Evolutionary conservation across 768 basidiomycete species (phyloP), one percentile per base, ranked within the genome.

Genomic region (Cantharellus cinnabarinus): DNA sequence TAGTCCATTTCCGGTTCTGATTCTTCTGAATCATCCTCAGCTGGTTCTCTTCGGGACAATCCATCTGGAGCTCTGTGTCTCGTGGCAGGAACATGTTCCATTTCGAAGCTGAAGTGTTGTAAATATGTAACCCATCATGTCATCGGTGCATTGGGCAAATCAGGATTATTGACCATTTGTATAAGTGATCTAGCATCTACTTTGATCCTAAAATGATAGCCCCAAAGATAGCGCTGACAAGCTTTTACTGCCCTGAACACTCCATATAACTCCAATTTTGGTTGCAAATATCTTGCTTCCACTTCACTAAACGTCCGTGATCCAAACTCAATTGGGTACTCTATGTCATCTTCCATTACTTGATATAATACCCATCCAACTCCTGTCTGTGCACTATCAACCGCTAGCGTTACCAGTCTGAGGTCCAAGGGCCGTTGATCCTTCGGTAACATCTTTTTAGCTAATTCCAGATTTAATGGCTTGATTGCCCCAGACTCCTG

Each of bases 41-140:
- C 64, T 0, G 56, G 55, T 7, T 59, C 57, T 5, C 66, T 57
- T 44, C 69, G 59, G 1, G 73, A 75, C 4, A 76, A 58, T 0
- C 65, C 73, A 67, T 75, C 75, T 2, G 74, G 70, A 5, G 68
- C 73, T 56, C 59, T 59, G 55, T 70, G 69, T 2, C 61, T 64
- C 0, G 62, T 61, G 4, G 65, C 74, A 1, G 73, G 72, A 0
- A 75, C 67, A 59, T 76, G 74, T 2, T 35, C 39, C 0, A 76
- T 59, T 29, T 61, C 64, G 55, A 76, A 75, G 56, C 20, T 70
- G 48, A 72, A 75, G 29, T 70, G 44, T 2, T 72, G 58, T 5
- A 75, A 74, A 4, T 66, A 69, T 52, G 66, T 63, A 37, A 75
- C 72, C 75, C 74, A 76, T 14, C 67, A 58, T 57, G 75, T 76